Percentiles rank a stretch among this genome's conserved stretches.
phyloP scores from a whole-genome alignment of 805 yeast species.

The Komagataella mondaviorum region DNA sequence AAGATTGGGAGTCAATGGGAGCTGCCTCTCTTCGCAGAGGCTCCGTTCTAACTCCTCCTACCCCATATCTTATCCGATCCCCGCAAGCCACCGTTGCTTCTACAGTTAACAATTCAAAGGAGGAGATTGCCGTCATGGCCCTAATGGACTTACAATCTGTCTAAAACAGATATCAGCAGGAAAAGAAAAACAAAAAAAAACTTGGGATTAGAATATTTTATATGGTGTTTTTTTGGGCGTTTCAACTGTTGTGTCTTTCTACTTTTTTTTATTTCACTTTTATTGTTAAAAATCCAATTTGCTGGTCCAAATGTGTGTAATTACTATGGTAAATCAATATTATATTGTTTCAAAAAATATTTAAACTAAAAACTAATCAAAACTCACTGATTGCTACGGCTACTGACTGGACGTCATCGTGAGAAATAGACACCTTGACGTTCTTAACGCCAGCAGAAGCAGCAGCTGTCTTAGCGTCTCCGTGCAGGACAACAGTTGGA shows the following conservation, averaged over 20 bases:
- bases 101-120: constrained; percentile 6
- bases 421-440: constrained; percentile 85
- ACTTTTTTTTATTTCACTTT: not conserved
- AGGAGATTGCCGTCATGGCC: constrained; percentile 21
- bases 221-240: not conserved
- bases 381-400: constrained; percentile 82
- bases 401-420: constrained; percentile 93
- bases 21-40: constrained; percentile 40
- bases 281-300: not conserved
- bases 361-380: constrained; percentile 8
- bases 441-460: constrained; percentile 48
- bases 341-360: not conserved
- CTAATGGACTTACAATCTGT: constrained; percentile 20
- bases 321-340: not conserved
- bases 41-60: constrained; percentile 9
- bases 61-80: constrained; percentile 4
- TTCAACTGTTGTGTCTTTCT: not conserved
- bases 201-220: not conserved
- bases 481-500: constrained; percentile 68
- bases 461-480: constrained; percentile 70
- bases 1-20: constrained; percentile 91
- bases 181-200: not conserved
- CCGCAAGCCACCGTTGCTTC: not conserved
- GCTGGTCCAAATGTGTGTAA: not conserved
- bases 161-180: constrained; percentile 2